These are phyloP conservation scores for Apodospora peruviana DNA, from an alignment of 495 filamentous ascomycete genomes.

Conservation along the genomic window DNA sequence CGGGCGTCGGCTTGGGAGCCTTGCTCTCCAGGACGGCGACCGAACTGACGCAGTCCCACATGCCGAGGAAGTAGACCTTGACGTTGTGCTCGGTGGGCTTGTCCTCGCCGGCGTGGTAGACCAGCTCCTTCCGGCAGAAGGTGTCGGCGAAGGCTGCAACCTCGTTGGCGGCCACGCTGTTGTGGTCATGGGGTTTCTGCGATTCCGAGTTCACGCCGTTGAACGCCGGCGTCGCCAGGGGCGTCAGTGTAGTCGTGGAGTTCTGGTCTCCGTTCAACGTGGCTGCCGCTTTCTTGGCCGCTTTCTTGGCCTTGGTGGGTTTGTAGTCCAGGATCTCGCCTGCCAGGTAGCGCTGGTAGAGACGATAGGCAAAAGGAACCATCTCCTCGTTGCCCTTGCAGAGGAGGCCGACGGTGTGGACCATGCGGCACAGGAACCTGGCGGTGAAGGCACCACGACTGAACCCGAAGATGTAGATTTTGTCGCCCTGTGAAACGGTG, in stretches of 20 bases:
- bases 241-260: too few relatives aligned
- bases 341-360: constrained; percentile 10
- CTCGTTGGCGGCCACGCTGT: background rate
- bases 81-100: constrained; percentile 7
- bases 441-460: constrained; percentile 11
- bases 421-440: constrained; percentile 12
- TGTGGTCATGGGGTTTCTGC: background rate
- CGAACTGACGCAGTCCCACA: constrained; percentile 13
- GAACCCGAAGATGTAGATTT: constrained; percentile 14
- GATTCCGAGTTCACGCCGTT: background rate
- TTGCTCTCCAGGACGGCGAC: constrained; percentile 10
- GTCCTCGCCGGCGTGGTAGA: background rate
- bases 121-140: constrained; percentile 10
- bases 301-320: background rate
- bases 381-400: constrained; percentile 16
- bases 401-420: constrained; percentile 11
- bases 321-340: constrained; percentile 3
- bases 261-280: background rate
- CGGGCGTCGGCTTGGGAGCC: constrained; percentile 3
- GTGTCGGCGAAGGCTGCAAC: constrained; percentile 10
- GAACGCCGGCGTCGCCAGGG: background rate
- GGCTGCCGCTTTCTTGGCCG: background rate
- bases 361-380: constrained; percentile 11
- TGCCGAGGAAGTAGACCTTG: constrained; percentile 14
- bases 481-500: constrained; percentile 5